phyloP scores from a whole-genome alignment of 495 filamentous ascomycete species.

The Penicillium cosmopolitanum region DNA sequence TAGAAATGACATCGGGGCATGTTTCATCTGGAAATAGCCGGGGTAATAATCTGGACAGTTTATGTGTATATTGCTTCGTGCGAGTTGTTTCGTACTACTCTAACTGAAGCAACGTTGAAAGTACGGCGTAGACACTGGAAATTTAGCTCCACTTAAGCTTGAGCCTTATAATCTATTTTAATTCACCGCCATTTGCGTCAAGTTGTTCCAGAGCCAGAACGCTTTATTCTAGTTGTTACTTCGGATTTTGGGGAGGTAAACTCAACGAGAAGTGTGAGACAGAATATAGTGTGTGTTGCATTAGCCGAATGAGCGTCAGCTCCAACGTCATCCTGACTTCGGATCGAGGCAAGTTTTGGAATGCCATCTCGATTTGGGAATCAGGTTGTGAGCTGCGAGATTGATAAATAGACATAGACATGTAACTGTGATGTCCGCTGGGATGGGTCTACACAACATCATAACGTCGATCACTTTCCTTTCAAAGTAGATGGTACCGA shows the following conservation, averaged over 20 bases:
- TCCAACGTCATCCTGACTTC: too few relatives aligned
- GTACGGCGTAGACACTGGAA: neutral
- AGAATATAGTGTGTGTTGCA: too few relatives aligned
- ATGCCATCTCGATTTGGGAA: neutral
- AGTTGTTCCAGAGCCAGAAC: neutral
- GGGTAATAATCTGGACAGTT: too few relatives aligned
- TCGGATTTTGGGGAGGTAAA: neutral
- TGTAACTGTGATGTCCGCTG: neutral
- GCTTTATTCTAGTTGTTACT: neutral
- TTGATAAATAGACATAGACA: too few relatives aligned
- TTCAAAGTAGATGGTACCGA: neutral
- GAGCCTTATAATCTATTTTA: neutral
- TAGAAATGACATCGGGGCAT: too few relatives aligned
- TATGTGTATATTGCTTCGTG: neutral
- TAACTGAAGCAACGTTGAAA: neutral
- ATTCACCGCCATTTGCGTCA: neutral
- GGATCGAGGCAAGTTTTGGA: too few relatives aligned
- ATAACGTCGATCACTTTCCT: neutral
- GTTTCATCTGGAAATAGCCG: too few relatives aligned
- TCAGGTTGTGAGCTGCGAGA: neutral
- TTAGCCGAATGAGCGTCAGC: too few relatives aligned
- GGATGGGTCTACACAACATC: neutral
- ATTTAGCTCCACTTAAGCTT: neutral
- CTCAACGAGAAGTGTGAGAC: too few relatives aligned
- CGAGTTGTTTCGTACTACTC: neutral